These are phyloP conservation scores for Wickerhamomyces xylosicus DNA, from an alignment of 805 yeast species.

Conservation along the genomic window DNA sequence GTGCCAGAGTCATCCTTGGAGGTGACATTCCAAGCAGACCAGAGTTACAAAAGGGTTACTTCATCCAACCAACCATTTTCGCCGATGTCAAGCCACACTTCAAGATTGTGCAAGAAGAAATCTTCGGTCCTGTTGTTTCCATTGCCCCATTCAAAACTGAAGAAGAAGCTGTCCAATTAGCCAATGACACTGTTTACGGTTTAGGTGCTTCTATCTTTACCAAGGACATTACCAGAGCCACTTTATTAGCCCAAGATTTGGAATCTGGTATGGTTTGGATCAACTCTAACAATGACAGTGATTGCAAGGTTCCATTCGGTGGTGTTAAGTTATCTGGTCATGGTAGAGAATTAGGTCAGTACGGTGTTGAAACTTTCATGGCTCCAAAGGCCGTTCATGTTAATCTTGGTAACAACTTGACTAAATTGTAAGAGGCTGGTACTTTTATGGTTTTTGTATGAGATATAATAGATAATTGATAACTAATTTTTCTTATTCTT, in stretches of 20 bases:
- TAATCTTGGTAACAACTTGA: slow-evolving; percentile 35
- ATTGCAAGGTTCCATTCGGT: slow-evolving; percentile 53
- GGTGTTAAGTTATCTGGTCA: slow-evolving; percentile 60
- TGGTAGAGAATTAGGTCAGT: slow-evolving; percentile 59
- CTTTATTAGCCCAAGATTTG: slow-evolving; percentile 28
- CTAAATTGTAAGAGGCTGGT: not conserved
- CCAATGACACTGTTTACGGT: slow-evolving; percentile 35
- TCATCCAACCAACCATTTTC: slow-evolving; percentile 37
- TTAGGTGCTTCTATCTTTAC: slow-evolving; percentile 38
- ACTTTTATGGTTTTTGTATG: too few relatives aligned
- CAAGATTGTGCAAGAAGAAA: slow-evolving; percentile 36
- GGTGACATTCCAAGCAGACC: slow-evolving; percentile 26
- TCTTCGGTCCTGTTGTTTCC: slow-evolving; percentile 43
- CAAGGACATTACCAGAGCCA: slow-evolving; percentile 26
- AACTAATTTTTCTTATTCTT: too few relatives aligned
- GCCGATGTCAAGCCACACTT: slow-evolving; percentile 30
- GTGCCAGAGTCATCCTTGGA: slow-evolving; percentile 39
- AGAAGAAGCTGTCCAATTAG: slow-evolving; percentile 32
- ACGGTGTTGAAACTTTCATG: slow-evolving; percentile 53
- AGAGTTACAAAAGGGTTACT: slow-evolving; percentile 23
- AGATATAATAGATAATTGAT: too few relatives aligned
- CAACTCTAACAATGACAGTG: slow-evolving; percentile 48
- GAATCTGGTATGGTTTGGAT: slow-evolving; percentile 47
- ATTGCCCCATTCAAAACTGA: slow-evolving; percentile 31
- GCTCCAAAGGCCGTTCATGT: slow-evolving; percentile 64